Evolutionary conservation across 768 basidiomycete species (phyloP).

Genomic region (Lentinula guzmanii): DNA sequence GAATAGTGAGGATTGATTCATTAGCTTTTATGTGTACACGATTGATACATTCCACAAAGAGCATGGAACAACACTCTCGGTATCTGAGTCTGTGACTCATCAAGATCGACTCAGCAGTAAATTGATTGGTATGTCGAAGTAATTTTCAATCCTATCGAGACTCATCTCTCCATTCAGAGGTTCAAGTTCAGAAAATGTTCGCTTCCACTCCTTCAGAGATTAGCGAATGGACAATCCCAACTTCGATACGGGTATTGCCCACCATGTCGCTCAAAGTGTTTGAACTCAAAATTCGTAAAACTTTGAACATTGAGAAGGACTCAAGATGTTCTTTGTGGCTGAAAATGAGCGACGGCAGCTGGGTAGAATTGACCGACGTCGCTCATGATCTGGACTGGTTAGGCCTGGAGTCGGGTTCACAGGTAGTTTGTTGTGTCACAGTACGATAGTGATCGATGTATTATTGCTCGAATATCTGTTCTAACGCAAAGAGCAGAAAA

Average conservation of each 20-base stretch:
- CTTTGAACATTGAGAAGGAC: conserved; percentile 26
- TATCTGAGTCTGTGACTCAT: conserved; percentile 16
- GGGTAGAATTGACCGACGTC: conserved; percentile 45
- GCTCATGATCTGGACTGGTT: conserved; percentile 60
- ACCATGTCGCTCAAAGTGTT: conserved; percentile 64
- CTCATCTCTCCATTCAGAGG: conserved; percentile 13
- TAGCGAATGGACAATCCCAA: conserved; percentile 14
- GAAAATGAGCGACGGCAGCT: conserved; percentile 40
- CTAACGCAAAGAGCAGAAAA: background rate
- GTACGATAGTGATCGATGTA: background rate
- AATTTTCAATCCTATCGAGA: background rate
- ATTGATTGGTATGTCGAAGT: conserved; percentile 49
- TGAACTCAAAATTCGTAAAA: conserved; percentile 58
- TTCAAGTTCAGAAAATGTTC: conserved; percentile 12
- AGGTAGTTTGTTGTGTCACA: conserved; percentile 20
- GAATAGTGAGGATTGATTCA: conserved; percentile 37
- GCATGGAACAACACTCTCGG: conserved; percentile 47
- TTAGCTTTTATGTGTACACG: background rate
- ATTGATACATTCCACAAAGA: conserved; percentile 29
- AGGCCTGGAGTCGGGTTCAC: conserved; percentile 54
- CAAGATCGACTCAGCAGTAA: conserved; percentile 53
- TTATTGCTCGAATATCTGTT: background rate
- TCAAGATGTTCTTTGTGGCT: conserved; percentile 47
- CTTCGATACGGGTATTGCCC: conserved; percentile 51
- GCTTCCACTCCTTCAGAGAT: conserved; percentile 9